Conservation (phyloP, 345 rosid genomes). For the Eucalyptus melliodora region DNA sequence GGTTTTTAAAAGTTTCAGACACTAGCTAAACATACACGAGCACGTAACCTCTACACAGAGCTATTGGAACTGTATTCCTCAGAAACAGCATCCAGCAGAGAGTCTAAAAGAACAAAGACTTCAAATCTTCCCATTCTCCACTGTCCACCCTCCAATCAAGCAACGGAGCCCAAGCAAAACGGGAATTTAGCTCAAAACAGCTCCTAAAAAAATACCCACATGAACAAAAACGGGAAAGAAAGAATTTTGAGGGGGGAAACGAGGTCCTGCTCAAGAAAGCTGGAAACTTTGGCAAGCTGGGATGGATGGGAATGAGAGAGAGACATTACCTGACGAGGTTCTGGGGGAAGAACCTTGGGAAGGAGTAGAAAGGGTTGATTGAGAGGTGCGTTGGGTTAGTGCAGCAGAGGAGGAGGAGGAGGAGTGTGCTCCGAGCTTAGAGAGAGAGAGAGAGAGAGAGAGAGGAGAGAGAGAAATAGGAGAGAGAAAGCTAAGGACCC, state of each 20-base stretch:
- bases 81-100: not conserved
- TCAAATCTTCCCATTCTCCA: not conserved
- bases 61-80: not conserved
- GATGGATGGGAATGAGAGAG: not conserved
- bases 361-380: not conserved
- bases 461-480: not conserved
- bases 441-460: not conserved
- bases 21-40: not conserved
- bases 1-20: not conserved
- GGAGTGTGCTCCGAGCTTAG: not conserved
- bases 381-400: not conserved
- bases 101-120: not conserved
- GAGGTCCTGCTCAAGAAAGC: not conserved
- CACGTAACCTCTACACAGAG: not conserved
- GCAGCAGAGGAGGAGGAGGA: not conserved
- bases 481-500: conserved; percentile 27
- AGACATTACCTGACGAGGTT: not conserved
- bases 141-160: not conserved
- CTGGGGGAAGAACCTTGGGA: not conserved
- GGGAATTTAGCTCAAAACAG: not conserved
- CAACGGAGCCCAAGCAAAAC: not conserved
- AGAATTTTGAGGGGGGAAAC: not conserved
- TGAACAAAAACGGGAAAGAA: not conserved
- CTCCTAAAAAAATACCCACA: not conserved
- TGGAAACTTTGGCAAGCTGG: not conserved